Base-by-base conservation (phyloP, 805 yeast species). In the Groenewaldozyma salmanticensis region DNA sequence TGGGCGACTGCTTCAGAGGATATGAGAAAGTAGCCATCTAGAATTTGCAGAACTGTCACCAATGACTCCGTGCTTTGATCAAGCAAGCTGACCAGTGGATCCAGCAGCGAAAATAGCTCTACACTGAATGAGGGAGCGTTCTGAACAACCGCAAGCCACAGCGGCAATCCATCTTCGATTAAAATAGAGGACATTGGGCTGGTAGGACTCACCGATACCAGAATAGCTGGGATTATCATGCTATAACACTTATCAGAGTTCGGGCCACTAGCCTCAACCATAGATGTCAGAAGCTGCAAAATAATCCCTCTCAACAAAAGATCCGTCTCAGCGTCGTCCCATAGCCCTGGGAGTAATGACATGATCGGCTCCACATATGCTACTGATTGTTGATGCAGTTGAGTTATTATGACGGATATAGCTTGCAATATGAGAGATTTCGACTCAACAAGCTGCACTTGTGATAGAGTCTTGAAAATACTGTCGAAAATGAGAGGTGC, bases 81-180 rank as follows among this genome's bases (percentile, higher is more conserved):
- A 24, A 24, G 7, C 29, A 24, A 24, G 13, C 13, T 24, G 11
- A 76, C 65, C 22, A 80, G 59, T 47, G 74, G 61, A 5, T 72
- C 74, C 47, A 81, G 69, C 15, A 72, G 51, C 15, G 64, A 62
- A 3, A 68, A 42, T 21, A 82, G 58, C 11, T 60, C 57, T 22
- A 60, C 61, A 4, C 68, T 63, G 2, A 63, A 45, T 3, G 50
- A 31, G 1, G 90, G 83, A 40, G 72, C 72, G 46, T 77, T 76
- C 47, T 75, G 82, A 39, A 86, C 56, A 2, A 82, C 57, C 1
- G 79, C 67, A n/a, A 72, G 65, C 95, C 95, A 86, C 33, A 88
- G 65, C 42, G 85, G 94, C 54, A 74, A 77, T 0, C 94, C 95
- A 61, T 88, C 96, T 55, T 88, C 96, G 16, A 80, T 70, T 6